Evolutionary conservation across 768 basidiomycete genomes (phyloP).

Genomic region (Cyathus striatus): DNA sequence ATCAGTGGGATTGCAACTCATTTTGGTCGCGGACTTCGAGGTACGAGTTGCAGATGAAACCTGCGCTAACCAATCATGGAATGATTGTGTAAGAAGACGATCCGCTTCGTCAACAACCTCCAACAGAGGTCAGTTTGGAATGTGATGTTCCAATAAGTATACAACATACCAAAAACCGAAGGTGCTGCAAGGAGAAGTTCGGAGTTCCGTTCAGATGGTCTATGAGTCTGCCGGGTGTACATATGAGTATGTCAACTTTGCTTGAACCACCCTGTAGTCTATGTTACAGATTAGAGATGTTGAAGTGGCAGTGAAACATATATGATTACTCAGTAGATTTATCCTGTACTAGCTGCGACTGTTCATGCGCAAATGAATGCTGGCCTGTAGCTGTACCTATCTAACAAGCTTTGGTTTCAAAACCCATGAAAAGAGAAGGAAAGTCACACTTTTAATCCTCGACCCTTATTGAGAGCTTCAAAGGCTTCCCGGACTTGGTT

Average conservation of each 20-base stretch:
- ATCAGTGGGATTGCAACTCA: background rate
- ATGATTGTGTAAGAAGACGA: conserved; percentile 89
- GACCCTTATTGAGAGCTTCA: conserved; percentile 78
- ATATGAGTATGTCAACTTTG: conserved; percentile 90
- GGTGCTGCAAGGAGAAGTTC: conserved; percentile 89
- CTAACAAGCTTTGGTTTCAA: conserved; percentile 20
- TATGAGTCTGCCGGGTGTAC: conserved; percentile 92
- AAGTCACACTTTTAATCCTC: conserved; percentile 69
- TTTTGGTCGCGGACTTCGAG: conserved; percentile 7
- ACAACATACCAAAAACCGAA: conserved; percentile 81
- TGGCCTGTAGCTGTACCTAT: conserved; percentile 87
- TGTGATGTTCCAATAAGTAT: background rate
- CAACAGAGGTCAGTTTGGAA: background rate
- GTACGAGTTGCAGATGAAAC: conserved; percentile 71
- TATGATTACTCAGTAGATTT: conserved; percentile 37
- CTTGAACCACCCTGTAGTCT: conserved; percentile 84
- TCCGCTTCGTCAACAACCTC: conserved; percentile 98
- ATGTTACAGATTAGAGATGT: conserved; percentile 1
- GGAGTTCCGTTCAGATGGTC: conserved; percentile 88
- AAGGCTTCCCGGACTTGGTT: conserved; percentile 90
- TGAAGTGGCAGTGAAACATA: background rate
- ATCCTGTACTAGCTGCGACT: conserved; percentile 71
- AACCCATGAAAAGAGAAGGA: background rate
- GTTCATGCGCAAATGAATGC: conserved; percentile 91
- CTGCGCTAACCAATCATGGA: conserved; percentile 90